Percentiles rank a stretch among this genome's conserved stretches.
Conservation (phyloP, 2,329 filamentous ascomycete genomes). For the Huntiella bhutanensis region DNA sequence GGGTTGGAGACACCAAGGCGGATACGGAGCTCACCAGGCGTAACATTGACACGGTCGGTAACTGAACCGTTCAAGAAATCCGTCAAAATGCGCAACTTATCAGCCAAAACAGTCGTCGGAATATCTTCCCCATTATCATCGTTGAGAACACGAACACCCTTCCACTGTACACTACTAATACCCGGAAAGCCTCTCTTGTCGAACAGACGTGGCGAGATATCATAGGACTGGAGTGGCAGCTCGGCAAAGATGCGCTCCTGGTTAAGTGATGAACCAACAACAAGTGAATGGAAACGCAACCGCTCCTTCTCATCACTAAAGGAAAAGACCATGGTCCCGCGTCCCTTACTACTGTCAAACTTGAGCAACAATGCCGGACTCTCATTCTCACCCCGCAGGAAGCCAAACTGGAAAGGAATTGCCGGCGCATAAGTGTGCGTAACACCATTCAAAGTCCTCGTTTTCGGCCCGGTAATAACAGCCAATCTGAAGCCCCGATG, state of each 20-base stretch:
- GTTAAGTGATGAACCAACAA: conserved; percentile 53
- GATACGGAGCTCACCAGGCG: conserved; percentile 52
- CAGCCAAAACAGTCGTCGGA: conserved; percentile 53
- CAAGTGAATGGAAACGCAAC: conserved; percentile 48
- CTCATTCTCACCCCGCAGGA: conserved; percentile 52
- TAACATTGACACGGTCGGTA: conserved; percentile 69
- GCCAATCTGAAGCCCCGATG: conserved; percentile 67
- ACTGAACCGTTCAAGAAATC: conserved; percentile 60
- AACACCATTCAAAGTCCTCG: conserved; percentile 59
- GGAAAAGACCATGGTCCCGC: conserved; percentile 56
- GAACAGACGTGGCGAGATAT: conserved; percentile 35
- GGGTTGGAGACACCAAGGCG: conserved; percentile 43
- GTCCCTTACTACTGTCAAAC: conserved; percentile 44
- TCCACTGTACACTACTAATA: conserved; percentile 40
- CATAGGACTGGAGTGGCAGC: conserved; percentile 44
- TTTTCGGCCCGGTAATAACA: conserved; percentile 57
- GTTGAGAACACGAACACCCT: conserved; percentile 53
- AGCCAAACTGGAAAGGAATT: conserved; percentile 57
- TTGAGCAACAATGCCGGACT: conserved; percentile 52
- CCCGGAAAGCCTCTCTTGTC: conserved; percentile 30
- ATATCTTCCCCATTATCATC: conserved; percentile 42
- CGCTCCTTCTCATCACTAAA: conserved; percentile 59
- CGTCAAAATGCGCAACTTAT: conserved; percentile 55
- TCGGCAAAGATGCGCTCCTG: conserved; percentile 54
- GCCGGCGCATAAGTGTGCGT: conserved; percentile 48